These are phyloP conservation scores for Orbilia quercus DNA, from an alignment of 2,329 filamentous ascomycete species.

Conservation along the genomic window DNA sequence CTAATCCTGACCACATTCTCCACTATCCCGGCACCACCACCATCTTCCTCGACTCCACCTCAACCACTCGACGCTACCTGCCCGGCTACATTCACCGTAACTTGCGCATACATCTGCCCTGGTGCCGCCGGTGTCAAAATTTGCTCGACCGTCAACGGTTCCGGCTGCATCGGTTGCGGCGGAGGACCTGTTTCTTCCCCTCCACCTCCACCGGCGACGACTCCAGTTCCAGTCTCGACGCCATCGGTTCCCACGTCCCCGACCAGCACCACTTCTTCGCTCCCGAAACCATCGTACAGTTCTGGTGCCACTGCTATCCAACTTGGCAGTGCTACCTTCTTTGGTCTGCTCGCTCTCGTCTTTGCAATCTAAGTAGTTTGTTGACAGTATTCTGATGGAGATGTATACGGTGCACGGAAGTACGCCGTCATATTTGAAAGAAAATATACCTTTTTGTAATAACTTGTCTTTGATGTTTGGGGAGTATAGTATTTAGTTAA, in stretches of 20 bases:
- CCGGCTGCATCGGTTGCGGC: slow-evolving; percentile 1
- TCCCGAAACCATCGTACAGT: slow-evolving; percentile 1
- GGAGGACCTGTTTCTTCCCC: neutral
- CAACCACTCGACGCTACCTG: neutral
- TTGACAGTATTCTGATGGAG: no score
- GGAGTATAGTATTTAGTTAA: no score
- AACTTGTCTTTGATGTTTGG: no score
- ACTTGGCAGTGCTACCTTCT: neutral
- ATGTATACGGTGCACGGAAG: no score
- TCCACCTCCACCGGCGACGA: slow-evolving; percentile 1
- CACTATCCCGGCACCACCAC: neutral
- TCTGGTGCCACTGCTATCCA: slow-evolving; percentile 3
- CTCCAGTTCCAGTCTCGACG: neutral
- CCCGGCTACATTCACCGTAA: neutral
- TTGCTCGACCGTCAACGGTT: neutral
- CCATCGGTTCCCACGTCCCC: neutral
- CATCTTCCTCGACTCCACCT: neutral
- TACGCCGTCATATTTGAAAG: no score
- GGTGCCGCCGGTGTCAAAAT: neutral
- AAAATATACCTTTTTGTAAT: no score
- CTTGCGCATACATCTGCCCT: slow-evolving; percentile 1
- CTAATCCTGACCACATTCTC: neutral
- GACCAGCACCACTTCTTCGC: neutral
- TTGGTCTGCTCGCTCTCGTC: slow-evolving; percentile 8
- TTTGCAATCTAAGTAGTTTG: slow-evolving; percentile 3